A percentile compares a stretch with the other conserved stretches of the same genome.
Evolutionary conservation across 2,329 filamentous ascomycete species (phyloP).

Genomic region (Cladosporium sp.): DNA sequence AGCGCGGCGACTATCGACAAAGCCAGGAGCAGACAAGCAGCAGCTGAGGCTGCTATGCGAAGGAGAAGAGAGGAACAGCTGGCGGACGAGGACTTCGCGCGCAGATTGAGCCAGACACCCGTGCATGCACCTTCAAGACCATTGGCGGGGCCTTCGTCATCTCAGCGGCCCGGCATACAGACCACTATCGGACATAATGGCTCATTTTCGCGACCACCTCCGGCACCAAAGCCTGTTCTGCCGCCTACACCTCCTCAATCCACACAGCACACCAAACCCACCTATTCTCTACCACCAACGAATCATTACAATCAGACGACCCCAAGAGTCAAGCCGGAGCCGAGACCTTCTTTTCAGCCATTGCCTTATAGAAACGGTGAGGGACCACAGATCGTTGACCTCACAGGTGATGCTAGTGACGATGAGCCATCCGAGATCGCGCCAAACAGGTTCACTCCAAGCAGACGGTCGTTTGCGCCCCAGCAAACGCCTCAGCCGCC

Average conservation of each 20-base stretch:
- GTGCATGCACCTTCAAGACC: constrained; percentile 10
- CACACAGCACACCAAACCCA: neutral
- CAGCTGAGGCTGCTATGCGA: constrained; percentile 14
- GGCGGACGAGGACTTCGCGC: constrained; percentile 25
- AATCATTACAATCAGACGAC: neutral
- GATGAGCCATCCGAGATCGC: constrained; percentile 26
- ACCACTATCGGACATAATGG: constrained; percentile 28
- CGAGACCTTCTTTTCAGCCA: constrained; percentile 14
- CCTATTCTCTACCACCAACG: neutral
- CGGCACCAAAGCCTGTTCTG: constrained; percentile 3
- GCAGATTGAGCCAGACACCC: constrained; percentile 22
- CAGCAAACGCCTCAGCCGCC: neutral
- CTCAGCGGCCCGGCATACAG: constrained; percentile 22
- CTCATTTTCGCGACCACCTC: constrained; percentile 21
- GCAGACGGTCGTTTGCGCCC: neutral
- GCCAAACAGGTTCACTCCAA: constrained; percentile 22
- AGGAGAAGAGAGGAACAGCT: constrained; percentile 16
- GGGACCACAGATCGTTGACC: constrained; percentile 24
- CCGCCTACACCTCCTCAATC: neutral
- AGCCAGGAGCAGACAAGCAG: constrained; percentile 14
- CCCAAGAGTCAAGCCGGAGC: constrained; percentile 13
- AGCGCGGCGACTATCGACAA: constrained; percentile 4
- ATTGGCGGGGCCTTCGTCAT: constrained; percentile 18
- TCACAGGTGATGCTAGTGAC: constrained; percentile 29
- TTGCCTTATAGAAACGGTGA: constrained; percentile 12